Base-by-base conservation (phyloP, 2,329 filamentous ascomycete genomes). In the Fusarium domesticum region DNA sequence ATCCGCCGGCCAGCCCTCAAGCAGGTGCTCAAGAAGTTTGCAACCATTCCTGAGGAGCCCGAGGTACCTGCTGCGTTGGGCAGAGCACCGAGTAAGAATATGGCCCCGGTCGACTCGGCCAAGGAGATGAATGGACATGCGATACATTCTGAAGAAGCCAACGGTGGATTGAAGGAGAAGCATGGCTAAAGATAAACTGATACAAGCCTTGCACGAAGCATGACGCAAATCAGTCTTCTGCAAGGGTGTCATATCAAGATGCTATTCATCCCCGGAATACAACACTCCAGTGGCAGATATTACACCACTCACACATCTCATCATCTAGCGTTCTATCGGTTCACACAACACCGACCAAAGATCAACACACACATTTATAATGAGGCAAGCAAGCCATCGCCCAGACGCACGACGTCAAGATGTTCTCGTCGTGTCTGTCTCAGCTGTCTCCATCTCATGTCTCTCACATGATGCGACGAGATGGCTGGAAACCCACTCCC, bases 1-100 rank as follows among this genome's bases (percentile, higher is more conserved):
- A 95, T 96, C 52, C 79, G 87, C 37, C 74, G 90, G n/a, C 88
- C 87, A 2, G 87, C 87, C 5, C 73, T 96, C 44, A 95, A 95
- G 65, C 85, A 91, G 58, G 89, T 95, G 1, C 73, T 95, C 11
- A 88, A 85, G 61, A 89, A 89, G 62, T 92, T 89, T 63, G 80
- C 86, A 4, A 89, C 89, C 0, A 95, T 93, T 20, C 80, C 78
- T 0, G 88, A 92, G 61, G 87, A 90, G 48, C 55, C 56, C 0
- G 64, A 65, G 60, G 46, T 42, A 12, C 36, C 45, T 4, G 37
- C 23, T 28, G 40, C n/a, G 12, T 20, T 28, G 17, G 28, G 6
- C 35, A 20, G 8, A 11, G 10, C 25, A 10, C 20, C 17, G 18
- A 47, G 45, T 3, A 50, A 54, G 39, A 58, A 59, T 19, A 44